phyloP scores from a whole-genome alignment of 2,329 filamentous ascomycete genomes.

The Sclerotinia glacialis region DNA sequence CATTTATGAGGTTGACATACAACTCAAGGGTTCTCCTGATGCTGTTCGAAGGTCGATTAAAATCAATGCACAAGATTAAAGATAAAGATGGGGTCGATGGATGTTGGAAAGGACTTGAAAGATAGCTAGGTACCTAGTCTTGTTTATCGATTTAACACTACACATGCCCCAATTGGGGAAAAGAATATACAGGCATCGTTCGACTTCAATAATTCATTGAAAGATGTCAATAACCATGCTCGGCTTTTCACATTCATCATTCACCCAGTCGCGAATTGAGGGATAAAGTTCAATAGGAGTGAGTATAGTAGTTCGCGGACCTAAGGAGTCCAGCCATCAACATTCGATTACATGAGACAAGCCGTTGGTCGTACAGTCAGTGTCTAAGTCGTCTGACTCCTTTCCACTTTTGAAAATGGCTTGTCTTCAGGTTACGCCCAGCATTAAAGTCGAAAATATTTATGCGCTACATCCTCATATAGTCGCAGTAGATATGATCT shows the following conservation, averaged over 20 bases:
- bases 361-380: not conserved
- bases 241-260: not conserved
- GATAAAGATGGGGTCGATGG: conserved; percentile 3
- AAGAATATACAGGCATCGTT: not conserved
- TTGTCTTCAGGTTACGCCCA: not conserved
- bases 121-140: conserved; percentile 19
- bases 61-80: conserved; percentile 42
- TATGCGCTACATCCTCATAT: not conserved
- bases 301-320: not conserved
- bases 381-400: not conserved
- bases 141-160: conserved; percentile 26
- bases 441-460: not conserved
- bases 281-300: not conserved
- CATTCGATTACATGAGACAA: not conserved
- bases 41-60: conserved; percentile 44
- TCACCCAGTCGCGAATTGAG: not conserved
- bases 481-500: too few relatives aligned
- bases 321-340: not conserved
- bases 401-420: not conserved
- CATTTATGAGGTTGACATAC: conserved; percentile 51
- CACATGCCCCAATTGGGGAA: not conserved
- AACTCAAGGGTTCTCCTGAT: conserved; percentile 46
- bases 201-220: not conserved
- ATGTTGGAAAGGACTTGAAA: not conserved
- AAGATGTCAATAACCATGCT: not conserved